Evolutionary conservation across 352 stramenopile species (phyloP).

Genomic region (Phytophthora chlamydospora): DNA sequence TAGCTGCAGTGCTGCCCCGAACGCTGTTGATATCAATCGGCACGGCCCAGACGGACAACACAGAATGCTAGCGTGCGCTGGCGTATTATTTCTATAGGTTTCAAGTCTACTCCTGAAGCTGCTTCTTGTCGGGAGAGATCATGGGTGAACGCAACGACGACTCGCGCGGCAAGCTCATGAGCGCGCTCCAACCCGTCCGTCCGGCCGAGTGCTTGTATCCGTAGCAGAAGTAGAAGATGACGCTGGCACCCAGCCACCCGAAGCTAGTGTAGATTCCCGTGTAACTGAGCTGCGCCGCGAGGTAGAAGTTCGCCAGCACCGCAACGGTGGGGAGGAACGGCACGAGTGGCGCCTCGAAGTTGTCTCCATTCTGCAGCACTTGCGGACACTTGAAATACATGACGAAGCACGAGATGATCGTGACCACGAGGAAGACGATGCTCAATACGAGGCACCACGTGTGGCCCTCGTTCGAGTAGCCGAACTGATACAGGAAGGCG

Average conservation of each 20-base stretch:
- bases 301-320: conserved; percentile 71
- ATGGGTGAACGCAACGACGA: conserved; percentile 57
- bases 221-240: conserved; percentile 80
- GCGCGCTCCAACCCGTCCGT: conserved; percentile 60
- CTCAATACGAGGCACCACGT: conserved; percentile 40
- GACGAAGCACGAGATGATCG: conserved; percentile 28
- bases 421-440: conserved; percentile 57
- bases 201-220: conserved; percentile 70
- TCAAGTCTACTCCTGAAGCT: conserved; percentile 30
- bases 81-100: conserved; percentile 9
- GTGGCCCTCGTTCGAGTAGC: conserved; percentile 37
- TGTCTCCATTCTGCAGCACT: conserved; percentile 51
- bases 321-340: conserved; percentile 61
- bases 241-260: conserved; percentile 56
- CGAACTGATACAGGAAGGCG: conserved; percentile 71
- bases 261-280: conserved; percentile 55
- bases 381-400: conserved; percentile 67
- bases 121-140: conserved; percentile 56
- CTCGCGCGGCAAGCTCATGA: conserved; percentile 59
- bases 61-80: conserved; percentile 1
- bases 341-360: conserved; percentile 69
- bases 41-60: neutral
- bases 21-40: neutral
- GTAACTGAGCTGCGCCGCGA: conserved; percentile 60
- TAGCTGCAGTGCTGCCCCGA: too few species aligned